Percentiles rank a stretch among this genome's conserved stretches.
Conservation (phyloP, 225 moss, liverwort and hornwort genomes). For the Marchantia paleacea region DNA sequence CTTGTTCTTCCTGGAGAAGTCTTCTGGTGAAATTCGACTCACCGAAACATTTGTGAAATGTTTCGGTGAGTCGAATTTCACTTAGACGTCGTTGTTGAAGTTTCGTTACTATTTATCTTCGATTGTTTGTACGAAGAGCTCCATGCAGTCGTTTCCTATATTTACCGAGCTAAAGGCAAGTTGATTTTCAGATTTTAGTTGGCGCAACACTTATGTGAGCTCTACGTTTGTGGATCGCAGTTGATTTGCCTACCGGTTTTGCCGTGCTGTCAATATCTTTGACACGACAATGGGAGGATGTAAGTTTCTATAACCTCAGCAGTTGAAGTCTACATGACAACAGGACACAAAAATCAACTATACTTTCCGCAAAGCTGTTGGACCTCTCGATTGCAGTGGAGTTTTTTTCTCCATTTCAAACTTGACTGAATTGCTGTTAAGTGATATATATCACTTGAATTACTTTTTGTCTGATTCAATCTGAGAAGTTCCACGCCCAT, state of each 20-base stretch:
- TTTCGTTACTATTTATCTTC: not conserved
- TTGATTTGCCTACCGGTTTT: constrained; percentile 45
- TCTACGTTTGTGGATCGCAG: constrained; percentile 34
- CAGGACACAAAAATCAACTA: no score
- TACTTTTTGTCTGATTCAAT: not conserved
- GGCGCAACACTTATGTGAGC: not conserved
- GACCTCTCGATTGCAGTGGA: not conserved
- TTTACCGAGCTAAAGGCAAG: not conserved
- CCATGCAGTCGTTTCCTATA: not conserved
- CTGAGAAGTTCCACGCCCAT: not conserved
- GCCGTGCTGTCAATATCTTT: constrained; percentile 35
- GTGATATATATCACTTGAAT: not conserved
- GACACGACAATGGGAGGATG: constrained; percentile 27
- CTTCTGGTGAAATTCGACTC: no score
- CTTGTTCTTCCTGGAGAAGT: not conserved
- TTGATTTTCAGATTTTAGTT: not conserved
- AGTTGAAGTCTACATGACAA: no score
- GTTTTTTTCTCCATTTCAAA: not conserved
- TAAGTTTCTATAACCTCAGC: constrained; percentile 26
- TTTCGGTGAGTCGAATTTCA: no score
- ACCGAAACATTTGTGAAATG: no score
- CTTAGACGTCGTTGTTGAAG: no score
- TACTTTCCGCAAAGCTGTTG: not conserved
- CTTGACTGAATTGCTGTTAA: not conserved
- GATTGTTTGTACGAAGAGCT: not conserved